phyloP scores from a whole-genome alignment of 768 basidiomycete species.

The Lactarius psammicola region DNA sequence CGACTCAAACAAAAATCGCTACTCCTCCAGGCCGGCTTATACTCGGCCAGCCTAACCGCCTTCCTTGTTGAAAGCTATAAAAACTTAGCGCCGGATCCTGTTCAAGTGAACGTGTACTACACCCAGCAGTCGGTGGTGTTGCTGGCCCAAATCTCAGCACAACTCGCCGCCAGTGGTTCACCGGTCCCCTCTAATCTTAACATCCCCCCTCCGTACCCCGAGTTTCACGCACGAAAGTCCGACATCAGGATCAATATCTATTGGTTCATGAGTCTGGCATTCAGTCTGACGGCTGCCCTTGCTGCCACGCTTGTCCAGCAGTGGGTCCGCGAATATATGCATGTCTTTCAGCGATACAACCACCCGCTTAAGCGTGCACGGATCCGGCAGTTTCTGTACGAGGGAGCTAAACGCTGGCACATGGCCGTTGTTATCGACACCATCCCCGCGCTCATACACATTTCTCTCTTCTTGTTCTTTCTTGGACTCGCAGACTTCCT shows the following conservation, averaged over 20 bases:
- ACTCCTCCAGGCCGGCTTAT: constrained; percentile 18
- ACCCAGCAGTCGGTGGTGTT: no score
- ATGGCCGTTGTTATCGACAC: constrained; percentile 43
- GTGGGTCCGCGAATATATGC: constrained; percentile 33
- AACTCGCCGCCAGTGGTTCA: no score
- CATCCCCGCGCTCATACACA: no score
- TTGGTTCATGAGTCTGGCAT: constrained; percentile 41
- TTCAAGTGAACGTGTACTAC: no score
- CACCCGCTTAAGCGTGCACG: constrained; percentile 38
- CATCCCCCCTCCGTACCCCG: no score
- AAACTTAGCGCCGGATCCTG: not conserved
- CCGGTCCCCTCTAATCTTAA: no score
- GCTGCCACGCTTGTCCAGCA: constrained; percentile 39
- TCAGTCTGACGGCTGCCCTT: constrained; percentile 46
- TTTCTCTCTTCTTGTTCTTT: constrained; percentile 38
- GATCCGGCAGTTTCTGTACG: constrained; percentile 40
- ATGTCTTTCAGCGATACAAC: constrained; percentile 35
- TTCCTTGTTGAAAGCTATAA: constrained; percentile 7
- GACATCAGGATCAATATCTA: constrained; percentile 42
- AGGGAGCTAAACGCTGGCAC: constrained; percentile 43
- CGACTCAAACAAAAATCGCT: no score
- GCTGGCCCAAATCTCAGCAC: no score
- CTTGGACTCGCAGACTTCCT: constrained; percentile 48
- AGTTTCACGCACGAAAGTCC: constrained; percentile 29
- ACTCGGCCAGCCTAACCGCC: constrained; percentile 20